Evolutionary conservation across 2,329 filamentous ascomycete species (phyloP), one percentile per base, ranked within the genome.

Genomic region (Podosphaera aphanis): DNA sequence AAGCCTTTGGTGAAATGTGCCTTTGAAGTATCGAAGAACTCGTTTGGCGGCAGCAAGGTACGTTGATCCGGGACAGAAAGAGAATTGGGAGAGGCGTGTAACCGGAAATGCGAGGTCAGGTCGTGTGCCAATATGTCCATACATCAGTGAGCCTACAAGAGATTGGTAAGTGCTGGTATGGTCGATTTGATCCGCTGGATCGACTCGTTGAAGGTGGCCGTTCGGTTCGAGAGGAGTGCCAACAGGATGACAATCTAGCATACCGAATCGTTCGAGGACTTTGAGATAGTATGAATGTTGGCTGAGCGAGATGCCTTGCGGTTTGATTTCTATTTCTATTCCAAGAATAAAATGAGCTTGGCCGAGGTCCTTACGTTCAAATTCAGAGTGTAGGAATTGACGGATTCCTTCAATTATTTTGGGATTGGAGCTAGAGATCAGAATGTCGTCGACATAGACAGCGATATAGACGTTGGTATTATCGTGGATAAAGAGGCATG

Each of bases 211-310:
- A 39, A 39, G 16, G 2, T 39, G 16, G 18, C 16, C 7, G 16
- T 20, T 20, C 10, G 37, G 37, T 21, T 40, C 19, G 19, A 40
- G 37, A 2, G 37, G 37, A 43, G 40, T 43, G 11, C 23, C 25
- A 43, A 43, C 40, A 31, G 23, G 40, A 31, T 43, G 40, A 31
- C 40, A 43, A 16, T 43, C 40, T 7, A 31, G 23, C 40, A 43
- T 29, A 19, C 23, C n/a, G 27, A 43, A 43, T 43, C 40, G 40
- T 43, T 43, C 15, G 3, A 43, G 23, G 23, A 43, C n/a, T 29
- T 43, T 43, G 3, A 43, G 10, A 6, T 27, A 27, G 16, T 43
- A 43, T 29, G 40, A 31, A 31, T 43, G 23, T 31, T 43, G 40
- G 16, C 40, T 10, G 3, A 43, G 15, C 10, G 40, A 43, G 6